These are phyloP conservation scores for Paraglomus occultum DNA, from an alignment of 192 early-diverging fungal genomes.

Conservation along the genomic window DNA sequence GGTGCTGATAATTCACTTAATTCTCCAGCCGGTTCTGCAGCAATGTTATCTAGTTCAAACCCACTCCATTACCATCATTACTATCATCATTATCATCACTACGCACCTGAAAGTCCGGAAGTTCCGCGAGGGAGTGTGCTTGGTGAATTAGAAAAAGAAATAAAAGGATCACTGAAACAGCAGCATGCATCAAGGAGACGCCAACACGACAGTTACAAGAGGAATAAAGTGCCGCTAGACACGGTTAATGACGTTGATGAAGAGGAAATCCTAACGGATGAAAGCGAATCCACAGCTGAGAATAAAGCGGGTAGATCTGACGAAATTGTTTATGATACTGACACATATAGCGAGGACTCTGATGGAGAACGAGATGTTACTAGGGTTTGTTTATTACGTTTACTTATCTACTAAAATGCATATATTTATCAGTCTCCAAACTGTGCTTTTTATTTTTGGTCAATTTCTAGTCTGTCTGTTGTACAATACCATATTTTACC, in stretches of 20 bases:
- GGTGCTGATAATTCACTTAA: slow-evolving; percentile 21
- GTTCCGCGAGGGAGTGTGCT: slow-evolving; percentile 26
- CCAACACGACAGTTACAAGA: neutral
- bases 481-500: too few species aligned
- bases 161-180: slow-evolving; percentile 15
- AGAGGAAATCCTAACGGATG: neutral
- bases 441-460: too few species aligned
- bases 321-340: neutral
- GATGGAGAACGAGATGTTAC: slow-evolving; percentile 14
- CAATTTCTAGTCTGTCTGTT: too few species aligned
- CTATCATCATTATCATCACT: slow-evolving; percentile 30
- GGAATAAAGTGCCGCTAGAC: slow-evolving; percentile 1
- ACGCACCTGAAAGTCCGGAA: slow-evolving; percentile 13
- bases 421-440: too few species aligned
- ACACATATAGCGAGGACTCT: neutral
- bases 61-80: slow-evolving; percentile 28
- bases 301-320: neutral
- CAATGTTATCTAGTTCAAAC: slow-evolving; percentile 29
- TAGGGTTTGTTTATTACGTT: slow-evolving; percentile 14
- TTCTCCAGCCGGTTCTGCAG: slow-evolving; percentile 23
- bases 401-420: neutral
- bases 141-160: slow-evolving; percentile 28
- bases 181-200: neutral
- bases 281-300: neutral
- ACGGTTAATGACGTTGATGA: slow-evolving; percentile 14